Conservation (phyloP, 108 stramenopile species). For the Pinguiococcus pyrenoidosus region DNA sequence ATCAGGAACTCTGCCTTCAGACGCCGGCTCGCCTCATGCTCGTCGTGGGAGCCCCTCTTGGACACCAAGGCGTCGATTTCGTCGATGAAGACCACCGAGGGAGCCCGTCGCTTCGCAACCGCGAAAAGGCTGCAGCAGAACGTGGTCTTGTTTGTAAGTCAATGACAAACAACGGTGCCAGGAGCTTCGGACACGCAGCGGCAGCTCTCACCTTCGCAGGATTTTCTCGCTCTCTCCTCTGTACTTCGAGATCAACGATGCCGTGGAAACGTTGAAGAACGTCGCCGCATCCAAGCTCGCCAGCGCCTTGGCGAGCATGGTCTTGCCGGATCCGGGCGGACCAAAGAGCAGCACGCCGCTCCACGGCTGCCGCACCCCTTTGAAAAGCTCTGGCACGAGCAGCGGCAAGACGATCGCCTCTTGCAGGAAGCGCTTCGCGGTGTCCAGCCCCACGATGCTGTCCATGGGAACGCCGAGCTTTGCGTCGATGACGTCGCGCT, state of each 20-base stretch:
- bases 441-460: conserved; percentile 14
- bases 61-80: conserved; percentile 85
- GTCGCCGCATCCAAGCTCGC: conserved; percentile 6
- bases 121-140: too few species aligned
- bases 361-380: conserved; percentile 47
- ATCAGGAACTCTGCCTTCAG: conserved; percentile 78
- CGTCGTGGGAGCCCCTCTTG: conserved; percentile 45
- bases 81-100: conserved; percentile 74
- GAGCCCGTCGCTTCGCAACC: too few species aligned
- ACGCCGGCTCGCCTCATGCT: conserved; percentile 61
- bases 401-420: conserved; percentile 52
- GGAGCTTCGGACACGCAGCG: too few species aligned
- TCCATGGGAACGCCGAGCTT: background rate
- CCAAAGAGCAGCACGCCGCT: conserved; percentile 50
- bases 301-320: background rate
- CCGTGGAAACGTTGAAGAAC: conserved; percentile 58
- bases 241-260: conserved; percentile 62
- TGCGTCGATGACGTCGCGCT: background rate
- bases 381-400: conserved; percentile 37
- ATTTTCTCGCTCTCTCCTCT: conserved; percentile 65
- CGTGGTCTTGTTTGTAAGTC: too few species aligned
- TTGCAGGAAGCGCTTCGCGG: conserved; percentile 42
- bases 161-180: too few species aligned
- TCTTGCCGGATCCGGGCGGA: conserved; percentile 34
- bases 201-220: too few species aligned